phyloP scores from a whole-genome alignment of 768 basidiomycete genomes.

The Solioccasus polychromus region DNA sequence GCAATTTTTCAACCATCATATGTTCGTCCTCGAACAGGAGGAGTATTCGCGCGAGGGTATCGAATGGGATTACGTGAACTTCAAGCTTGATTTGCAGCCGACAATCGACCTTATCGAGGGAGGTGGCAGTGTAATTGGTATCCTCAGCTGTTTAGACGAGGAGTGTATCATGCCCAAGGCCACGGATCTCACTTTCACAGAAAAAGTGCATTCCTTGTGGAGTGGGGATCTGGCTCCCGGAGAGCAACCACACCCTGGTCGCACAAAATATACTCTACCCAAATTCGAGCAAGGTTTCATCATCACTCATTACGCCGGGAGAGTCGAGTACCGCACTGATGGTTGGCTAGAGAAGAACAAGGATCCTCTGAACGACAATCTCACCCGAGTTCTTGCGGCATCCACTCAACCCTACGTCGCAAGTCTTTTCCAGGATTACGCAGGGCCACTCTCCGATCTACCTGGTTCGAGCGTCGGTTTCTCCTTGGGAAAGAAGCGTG shows the following conservation, averaged over 20 bases:
- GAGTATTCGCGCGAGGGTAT: slow-evolving; percentile 96
- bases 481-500: slow-evolving; percentile 60
- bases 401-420: slow-evolving; percentile 84
- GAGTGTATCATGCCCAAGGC: slow-evolving; percentile 99
- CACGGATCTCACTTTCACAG: slow-evolving; percentile 89
- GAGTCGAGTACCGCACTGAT: slow-evolving; percentile 92
- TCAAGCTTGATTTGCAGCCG: slow-evolving; percentile 94
- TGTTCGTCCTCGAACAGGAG: slow-evolving; percentile 99
- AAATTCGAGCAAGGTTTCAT: slow-evolving; percentile 94
- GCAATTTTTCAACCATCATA: slow-evolving; percentile 98
- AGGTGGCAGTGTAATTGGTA: slow-evolving; percentile 67
- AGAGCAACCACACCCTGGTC: slow-evolving; percentile 65
- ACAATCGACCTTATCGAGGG: slow-evolving; percentile 98
- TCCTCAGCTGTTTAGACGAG: slow-evolving; percentile 91
- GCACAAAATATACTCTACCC: slow-evolving; percentile 79
- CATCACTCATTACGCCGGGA: slow-evolving; percentile 94
- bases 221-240: slow-evolving; percentile 35
- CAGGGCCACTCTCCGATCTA: slow-evolving; percentile 40
- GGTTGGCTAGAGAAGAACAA: slow-evolving; percentile 99
- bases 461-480: slow-evolving; percentile 34
- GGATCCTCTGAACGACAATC: slow-evolving; percentile 95
- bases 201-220: slow-evolving; percentile 87
- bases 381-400: slow-evolving; percentile 81
- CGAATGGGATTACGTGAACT: slow-evolving; percentile 97
- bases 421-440: slow-evolving; percentile 79